phyloP scores from a whole-genome alignment of 176 grass and related monocot genomes.

The Phoenix dactylifera region DNA sequence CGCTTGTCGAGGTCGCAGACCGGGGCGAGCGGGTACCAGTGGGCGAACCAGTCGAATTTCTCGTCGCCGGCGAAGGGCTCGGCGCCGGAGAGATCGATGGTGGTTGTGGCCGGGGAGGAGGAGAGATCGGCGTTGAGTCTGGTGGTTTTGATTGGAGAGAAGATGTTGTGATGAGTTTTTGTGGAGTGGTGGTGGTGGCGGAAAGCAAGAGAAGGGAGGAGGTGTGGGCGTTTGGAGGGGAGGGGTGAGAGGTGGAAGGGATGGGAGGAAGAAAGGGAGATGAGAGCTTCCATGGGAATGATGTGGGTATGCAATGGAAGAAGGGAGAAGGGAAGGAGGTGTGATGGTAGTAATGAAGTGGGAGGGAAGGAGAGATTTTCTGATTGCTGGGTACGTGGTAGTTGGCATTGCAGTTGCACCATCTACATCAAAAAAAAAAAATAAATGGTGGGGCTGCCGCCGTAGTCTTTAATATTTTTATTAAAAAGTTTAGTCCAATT shows the following conservation, averaged over 20 bases:
- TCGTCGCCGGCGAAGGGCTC: constrained; percentile 4
- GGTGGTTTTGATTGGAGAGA: too few species aligned
- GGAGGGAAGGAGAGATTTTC: not conserved
- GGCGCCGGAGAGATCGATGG: not conserved
- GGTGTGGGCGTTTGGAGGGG: not conserved
- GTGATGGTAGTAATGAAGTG: not conserved
- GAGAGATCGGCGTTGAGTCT: not conserved
- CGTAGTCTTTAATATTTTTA: too few species aligned
- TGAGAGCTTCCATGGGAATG: not conserved
- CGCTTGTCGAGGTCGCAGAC: constrained; percentile 76
- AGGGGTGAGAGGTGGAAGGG: not conserved
- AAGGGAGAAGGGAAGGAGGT: not conserved
- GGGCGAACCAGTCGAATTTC: constrained; percentile 81
- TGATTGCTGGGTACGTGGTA: too few species aligned
- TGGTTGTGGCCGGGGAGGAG: not conserved
- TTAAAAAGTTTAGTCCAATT: too few species aligned
- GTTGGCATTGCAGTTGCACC: too few species aligned
- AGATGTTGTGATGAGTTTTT: too few species aligned
- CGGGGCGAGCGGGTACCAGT: constrained; percentile 79
- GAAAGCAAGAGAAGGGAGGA: constrained; percentile 6
- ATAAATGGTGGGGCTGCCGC: too few species aligned
- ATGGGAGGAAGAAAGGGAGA: not conserved
- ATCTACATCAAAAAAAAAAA: too few species aligned
- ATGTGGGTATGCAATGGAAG: not conserved
- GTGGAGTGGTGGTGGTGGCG: not conserved